Evolutionary conservation across 306 rosid species (phyloP).

Genomic region (Ziziphus jujuba): DNA sequence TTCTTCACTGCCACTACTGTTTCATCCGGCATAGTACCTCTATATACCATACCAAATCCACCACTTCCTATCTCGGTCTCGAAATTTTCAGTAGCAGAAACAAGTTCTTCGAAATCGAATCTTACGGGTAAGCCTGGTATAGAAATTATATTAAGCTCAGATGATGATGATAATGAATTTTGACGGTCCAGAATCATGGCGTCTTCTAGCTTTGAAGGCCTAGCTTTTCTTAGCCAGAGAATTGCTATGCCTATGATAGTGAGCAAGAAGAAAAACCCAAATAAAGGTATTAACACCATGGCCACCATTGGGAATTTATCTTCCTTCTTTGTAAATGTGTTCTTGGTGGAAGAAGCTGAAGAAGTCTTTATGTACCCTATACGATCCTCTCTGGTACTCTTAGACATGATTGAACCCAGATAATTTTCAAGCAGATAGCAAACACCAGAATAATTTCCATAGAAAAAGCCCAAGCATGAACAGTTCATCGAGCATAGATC

Average conservation of each 20-base stretch:
- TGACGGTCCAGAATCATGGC: background rate
- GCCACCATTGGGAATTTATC: background rate
- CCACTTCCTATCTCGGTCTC: conserved; percentile 20
- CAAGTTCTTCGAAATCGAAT: conserved; percentile 14
- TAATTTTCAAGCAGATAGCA: conserved; percentile 8
- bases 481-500: conserved; percentile 18
- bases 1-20: conserved; percentile 28
- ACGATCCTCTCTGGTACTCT: background rate
- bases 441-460: conserved; percentile 7
- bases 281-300: conserved; percentile 8
- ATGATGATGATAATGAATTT: conserved; percentile 11
- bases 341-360: background rate
- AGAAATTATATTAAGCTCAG: background rate
- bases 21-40: conserved; percentile 12
- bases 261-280: conserved; percentile 1
- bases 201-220: background rate
- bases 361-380: conserved; percentile 13
- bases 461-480: conserved; percentile 17
- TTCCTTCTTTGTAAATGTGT: background rate
- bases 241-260: background rate
- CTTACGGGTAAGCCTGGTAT: conserved; percentile 20
- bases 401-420: conserved; percentile 5
- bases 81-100: conserved; percentile 18
- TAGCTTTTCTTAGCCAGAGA: conserved; percentile 6
- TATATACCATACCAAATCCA: conserved; percentile 26